Percentiles rank a stretch among this genome's conserved stretches.
Conservation (phyloP, 768 basidiomycete species). For the Leccinum incarnatum region DNA sequence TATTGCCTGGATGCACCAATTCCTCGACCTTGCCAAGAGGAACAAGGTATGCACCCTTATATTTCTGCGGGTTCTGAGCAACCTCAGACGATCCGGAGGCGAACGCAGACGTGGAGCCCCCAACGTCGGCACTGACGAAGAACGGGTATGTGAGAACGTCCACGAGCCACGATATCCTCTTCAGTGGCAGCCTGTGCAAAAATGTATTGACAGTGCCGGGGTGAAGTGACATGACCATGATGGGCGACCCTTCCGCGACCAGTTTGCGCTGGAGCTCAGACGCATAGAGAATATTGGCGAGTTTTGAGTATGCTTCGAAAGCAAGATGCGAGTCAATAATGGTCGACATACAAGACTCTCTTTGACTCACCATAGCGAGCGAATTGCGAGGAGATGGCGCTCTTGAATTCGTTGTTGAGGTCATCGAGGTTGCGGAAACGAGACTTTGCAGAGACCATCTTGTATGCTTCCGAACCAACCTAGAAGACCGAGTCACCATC, state of each 20-base stretch:
- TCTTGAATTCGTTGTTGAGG: slow-evolving; percentile 33
- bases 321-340: background rate
- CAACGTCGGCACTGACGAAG: slow-evolving; percentile 17
- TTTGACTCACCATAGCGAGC: background rate
- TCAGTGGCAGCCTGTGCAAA: slow-evolving; percentile 18
- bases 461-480: slow-evolving; percentile 35
- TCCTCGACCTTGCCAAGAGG: slow-evolving; percentile 22
- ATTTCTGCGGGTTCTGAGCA: slow-evolving; percentile 19
- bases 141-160: slow-evolving; percentile 2
- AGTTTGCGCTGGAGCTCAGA: slow-evolving; percentile 49
- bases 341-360: fast-evolving
- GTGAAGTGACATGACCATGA: slow-evolving; percentile 20
- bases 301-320: slow-evolving; percentile 45
- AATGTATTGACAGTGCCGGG: slow-evolving; percentile 35
- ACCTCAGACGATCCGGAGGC: slow-evolving; percentile 32
- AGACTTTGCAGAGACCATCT: slow-evolving; percentile 13
- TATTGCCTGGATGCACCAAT: slow-evolving; percentile 12
- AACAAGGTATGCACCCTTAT: slow-evolving; percentile 33
- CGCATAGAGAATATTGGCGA: slow-evolving; percentile 51
- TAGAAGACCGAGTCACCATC: slow-evolving; percentile 5
- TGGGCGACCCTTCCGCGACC: slow-evolving; percentile 1
- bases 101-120: slow-evolving; percentile 27
- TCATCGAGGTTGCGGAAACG: slow-evolving; percentile 20
- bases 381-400: slow-evolving; percentile 6
- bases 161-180: slow-evolving; percentile 14